These are phyloP conservation scores for Pseudocercospora eumusae DNA, from an alignment of 2,329 filamentous ascomycete genomes.

Conservation along the genomic window DNA sequence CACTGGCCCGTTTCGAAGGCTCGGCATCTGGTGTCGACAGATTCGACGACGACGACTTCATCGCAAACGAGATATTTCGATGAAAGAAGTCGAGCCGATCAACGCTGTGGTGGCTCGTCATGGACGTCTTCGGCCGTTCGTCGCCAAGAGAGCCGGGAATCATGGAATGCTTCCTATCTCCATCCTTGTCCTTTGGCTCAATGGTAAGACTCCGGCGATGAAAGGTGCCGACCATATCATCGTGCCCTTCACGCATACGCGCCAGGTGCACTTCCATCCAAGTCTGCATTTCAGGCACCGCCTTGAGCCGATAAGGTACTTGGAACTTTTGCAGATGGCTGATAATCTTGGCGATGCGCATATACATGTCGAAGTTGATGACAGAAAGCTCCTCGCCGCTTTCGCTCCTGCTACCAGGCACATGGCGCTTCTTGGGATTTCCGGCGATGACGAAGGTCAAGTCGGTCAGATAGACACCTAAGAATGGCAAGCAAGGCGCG, in stretches of 20 bases:
- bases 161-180: constrained; percentile 18
- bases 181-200: constrained; percentile 58
- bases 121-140: constrained; percentile 28
- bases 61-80: neutral
- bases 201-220: constrained; percentile 83
- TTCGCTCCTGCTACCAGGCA: constrained; percentile 58
- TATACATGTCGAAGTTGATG: constrained; percentile 98
- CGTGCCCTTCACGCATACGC: constrained; percentile 67
- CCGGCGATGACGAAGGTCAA: constrained; percentile 94
- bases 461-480: constrained; percentile 95
- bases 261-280: constrained; percentile 85
- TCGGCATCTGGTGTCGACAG: constrained; percentile 11
- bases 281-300: constrained; percentile 84
- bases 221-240: constrained; percentile 64
- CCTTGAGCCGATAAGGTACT: constrained; percentile 80
- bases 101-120: constrained; percentile 15
- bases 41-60: constrained; percentile 1
- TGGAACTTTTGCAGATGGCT: constrained; percentile 95
- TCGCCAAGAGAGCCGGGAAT: constrained; percentile 9
- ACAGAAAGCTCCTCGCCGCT: constrained; percentile 71
- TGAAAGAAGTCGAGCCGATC: constrained; percentile 10
- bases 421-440: constrained; percentile 80
- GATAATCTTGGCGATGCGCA: constrained; percentile 91
- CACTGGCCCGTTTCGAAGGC: constrained; percentile 12
- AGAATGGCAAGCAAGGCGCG: constrained; percentile 89